A percentile compares a stretch with the other conserved stretches of the same genome.
Evolutionary conservation across 306 rosid genomes (phyloP).

Genomic region (Rosa rugosa): DNA sequence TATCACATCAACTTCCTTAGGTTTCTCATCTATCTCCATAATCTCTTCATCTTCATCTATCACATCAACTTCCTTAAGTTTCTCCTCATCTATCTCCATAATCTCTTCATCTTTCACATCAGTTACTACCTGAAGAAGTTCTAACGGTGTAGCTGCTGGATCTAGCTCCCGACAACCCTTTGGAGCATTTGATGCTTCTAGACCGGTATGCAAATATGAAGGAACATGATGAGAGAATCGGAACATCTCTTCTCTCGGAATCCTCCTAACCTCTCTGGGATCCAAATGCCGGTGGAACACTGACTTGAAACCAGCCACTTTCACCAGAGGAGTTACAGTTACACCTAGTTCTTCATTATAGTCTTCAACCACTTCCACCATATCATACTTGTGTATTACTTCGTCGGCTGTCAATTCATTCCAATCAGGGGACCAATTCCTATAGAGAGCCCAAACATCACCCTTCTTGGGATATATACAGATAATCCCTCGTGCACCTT

Average conservation of each 20-base stretch:
- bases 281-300: constrained; percentile 71
- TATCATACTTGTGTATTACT: constrained; percentile 63
- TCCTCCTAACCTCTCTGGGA: constrained; percentile 49
- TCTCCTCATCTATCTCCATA: constrained; percentile 34
- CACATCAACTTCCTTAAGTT: constrained; percentile 14
- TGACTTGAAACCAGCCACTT: constrained; percentile 88
- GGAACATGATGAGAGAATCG: constrained; percentile 88
- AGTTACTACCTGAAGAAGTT: constrained; percentile 64
- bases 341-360: constrained; percentile 64
- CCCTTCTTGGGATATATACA: constrained; percentile 74
- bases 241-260: constrained; percentile 72
- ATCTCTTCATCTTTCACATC: constrained; percentile 49
- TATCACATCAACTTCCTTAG: constrained; percentile 18
- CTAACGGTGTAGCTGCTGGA: constrained; percentile 80
- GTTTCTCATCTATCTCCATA: constrained; percentile 27
- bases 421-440: constrained; percentile 90
- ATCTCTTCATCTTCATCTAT: constrained; percentile 7
- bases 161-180: constrained; percentile 92
- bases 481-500: constrained; percentile 57
- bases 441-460: constrained; percentile 91
- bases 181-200: constrained; percentile 73
- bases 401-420: constrained; percentile 66
- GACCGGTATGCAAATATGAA: constrained; percentile 63
- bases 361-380: constrained; percentile 84
- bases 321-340: constrained; percentile 67